A percentile compares a stretch with the other conserved stretches of the same genome.
These are phyloP conservation scores for Phaeosphaeriaceae sp. DNA, from an alignment of 2,329 filamentous ascomycete species.

Conservation along the genomic window DNA sequence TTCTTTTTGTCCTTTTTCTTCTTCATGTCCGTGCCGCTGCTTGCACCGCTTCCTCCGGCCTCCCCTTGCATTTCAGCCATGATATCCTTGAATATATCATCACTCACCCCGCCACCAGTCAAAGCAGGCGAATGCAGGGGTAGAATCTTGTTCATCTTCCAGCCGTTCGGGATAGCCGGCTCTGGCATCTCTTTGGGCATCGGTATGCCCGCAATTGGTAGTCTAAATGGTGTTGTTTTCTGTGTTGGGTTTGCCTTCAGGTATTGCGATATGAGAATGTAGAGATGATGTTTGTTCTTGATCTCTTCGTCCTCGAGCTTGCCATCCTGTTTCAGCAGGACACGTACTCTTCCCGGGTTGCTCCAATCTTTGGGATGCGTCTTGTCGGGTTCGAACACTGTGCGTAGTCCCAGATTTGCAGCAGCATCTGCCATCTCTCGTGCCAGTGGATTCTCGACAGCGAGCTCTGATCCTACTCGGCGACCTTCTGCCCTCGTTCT, in stretches of 20 bases:
- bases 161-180: slow-evolving; percentile 75
- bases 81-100: slow-evolving; percentile 95
- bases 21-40: slow-evolving; percentile 33
- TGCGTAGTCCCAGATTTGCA: slow-evolving; percentile 68
- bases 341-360: slow-evolving; percentile 88
- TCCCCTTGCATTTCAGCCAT: slow-evolving; percentile 85
- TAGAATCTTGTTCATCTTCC: slow-evolving; percentile 85
- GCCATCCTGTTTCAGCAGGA: slow-evolving; percentile 72
- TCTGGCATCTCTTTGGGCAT: slow-evolving; percentile 71
- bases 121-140: slow-evolving; percentile 89
- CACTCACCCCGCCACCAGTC: slow-evolving; percentile 89
- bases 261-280: slow-evolving; percentile 78
- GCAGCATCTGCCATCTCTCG: slow-evolving; percentile 86
- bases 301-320: slow-evolving; percentile 59
- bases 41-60: slow-evolving; percentile 34
- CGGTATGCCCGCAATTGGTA: slow-evolving; percentile 76
- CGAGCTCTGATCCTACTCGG: slow-evolving; percentile 74
- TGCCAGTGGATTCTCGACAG: slow-evolving; percentile 85
- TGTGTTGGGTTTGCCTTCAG: slow-evolving; percentile 80
- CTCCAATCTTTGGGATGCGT: slow-evolving; percentile 96
- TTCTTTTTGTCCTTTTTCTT: slow-evolving; percentile 51
- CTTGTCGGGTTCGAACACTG: slow-evolving; percentile 89
- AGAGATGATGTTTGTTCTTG: slow-evolving; percentile 86
- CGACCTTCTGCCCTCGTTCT: slow-evolving; percentile 80
- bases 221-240: slow-evolving; percentile 71